Evolutionary conservation across 306 rosid species (phyloP), one percentile per base, ranked within the genome.

Genomic region (Cicer bijugum): DNA sequence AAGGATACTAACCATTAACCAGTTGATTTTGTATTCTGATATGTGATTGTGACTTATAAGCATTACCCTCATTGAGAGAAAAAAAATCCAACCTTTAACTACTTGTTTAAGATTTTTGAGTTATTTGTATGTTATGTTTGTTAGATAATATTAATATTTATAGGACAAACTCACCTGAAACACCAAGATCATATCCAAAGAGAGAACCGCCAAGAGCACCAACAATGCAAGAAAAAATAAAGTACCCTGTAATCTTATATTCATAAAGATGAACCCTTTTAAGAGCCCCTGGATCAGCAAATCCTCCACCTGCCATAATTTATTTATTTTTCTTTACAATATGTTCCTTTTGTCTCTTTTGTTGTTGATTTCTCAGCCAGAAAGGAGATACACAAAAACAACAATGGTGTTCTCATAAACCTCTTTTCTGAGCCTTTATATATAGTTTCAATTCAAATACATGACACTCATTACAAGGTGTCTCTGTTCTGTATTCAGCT

Each of bases 161-260:
- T 4, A 28, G 35, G 35, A 28, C 45, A 42, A 7, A 28, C 35
- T 28, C 2, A 46, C 97, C 98, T 48, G 97, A 93, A 78, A 93
- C 98, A 16, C 98, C 98, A 45, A 89, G 93, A 86, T 93, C 97
- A 82, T 93, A 93, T 42, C 97, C 97, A 66, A 93, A 89, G 11
- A 93, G 85, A 52, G 97, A 89, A 1, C 98, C 98, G 59, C 98
- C 98, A 66, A 93, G 89, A 40, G 96, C 97, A 1, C 92, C 97
- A 75, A 93, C 88, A 4, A 93, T 55, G 75, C 92, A 89, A 42
- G 93, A 82, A 71, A 82, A 88, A 46, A 91, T 69, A 83, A 89
- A 89, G 76, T 80, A 91, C 1, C 78, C 8, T 2, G 93, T 90
- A 15, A 84, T 90, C 9, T 75, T 85, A 71, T 91, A 75, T 80